A percentile compares a stretch with the other conserved stretches of the same genome.
Evolutionary conservation across 169 alveolate species (phyloP).

Genomic region (Neospora caninum): DNA sequence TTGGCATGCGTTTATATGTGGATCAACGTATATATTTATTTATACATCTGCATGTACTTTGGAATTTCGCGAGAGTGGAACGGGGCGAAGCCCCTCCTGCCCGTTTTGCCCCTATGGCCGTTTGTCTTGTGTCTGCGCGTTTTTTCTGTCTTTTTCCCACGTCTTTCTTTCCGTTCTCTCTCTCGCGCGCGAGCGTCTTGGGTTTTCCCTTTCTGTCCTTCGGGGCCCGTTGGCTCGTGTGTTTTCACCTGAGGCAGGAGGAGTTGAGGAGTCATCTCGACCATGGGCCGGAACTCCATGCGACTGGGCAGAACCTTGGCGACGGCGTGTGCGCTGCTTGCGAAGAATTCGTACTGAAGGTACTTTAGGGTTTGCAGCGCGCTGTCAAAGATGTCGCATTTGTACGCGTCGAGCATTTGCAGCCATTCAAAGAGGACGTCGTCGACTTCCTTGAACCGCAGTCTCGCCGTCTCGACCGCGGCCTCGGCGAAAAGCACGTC

Average conservation of each 20-base stretch:
- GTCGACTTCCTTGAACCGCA: constrained; percentile 39
- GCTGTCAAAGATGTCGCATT: constrained; percentile 67
- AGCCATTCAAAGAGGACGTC: constrained; percentile 70
- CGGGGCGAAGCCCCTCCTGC: too few species aligned
- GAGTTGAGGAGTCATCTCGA: constrained; percentile 76
- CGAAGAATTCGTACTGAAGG: constrained; percentile 77
- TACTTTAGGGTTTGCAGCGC: constrained; percentile 68
- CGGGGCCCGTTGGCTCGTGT: too few species aligned
- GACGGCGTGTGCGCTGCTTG: constrained; percentile 71
- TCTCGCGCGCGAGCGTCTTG: too few species aligned
- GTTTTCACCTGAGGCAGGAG: constrained; percentile 64
- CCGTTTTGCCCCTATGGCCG: too few species aligned
- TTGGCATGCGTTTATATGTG: not conserved
- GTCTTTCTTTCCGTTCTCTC: too few species aligned
- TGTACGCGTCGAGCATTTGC: constrained; percentile 61
- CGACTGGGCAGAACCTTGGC: constrained; percentile 68
- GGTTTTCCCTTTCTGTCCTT: too few species aligned
- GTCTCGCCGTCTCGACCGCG: constrained; percentile 39
- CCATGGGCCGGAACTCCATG: constrained; percentile 78
- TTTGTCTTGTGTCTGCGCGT: too few species aligned
- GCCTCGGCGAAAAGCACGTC: constrained; percentile 51
- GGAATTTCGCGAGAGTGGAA: too few species aligned
- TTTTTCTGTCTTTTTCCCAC: too few species aligned
- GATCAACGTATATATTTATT: not conserved
- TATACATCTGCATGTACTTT: not conserved